Conservation (phyloP, 108 stramenopile species). For the Seminavis robusta region DNA sequence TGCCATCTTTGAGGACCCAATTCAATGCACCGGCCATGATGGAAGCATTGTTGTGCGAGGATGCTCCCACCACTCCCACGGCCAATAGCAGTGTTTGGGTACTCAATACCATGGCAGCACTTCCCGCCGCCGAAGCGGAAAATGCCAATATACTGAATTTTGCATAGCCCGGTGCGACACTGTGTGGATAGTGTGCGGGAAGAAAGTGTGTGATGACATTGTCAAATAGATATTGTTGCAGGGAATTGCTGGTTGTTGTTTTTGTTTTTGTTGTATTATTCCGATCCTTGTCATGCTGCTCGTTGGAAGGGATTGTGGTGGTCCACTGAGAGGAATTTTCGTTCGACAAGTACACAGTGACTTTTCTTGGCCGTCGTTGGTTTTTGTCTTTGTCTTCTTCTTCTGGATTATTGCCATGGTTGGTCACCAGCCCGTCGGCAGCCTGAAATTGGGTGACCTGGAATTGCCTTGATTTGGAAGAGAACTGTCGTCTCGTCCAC, state of each 20-base stretch:
- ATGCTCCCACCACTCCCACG: conserved; percentile 80
- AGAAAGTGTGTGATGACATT: conserved; percentile 56
- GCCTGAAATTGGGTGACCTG: no score
- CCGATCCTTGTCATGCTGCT: no score
- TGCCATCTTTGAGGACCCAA: conserved; percentile 97
- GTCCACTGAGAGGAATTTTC: background rate
- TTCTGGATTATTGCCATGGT: no score
- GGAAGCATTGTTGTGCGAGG: conserved; percentile 37
- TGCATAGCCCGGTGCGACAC: conserved; percentile 70
- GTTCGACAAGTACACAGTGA: no score
- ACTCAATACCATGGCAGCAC: conserved; percentile 84
- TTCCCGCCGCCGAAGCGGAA: conserved; percentile 61
- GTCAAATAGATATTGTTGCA: background rate
- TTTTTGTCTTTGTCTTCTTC: no score
- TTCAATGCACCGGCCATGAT: conserved; percentile 96
- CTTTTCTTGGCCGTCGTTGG: no score
- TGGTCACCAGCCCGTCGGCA: no score
- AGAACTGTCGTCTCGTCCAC: no score
- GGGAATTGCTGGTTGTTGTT: background rate
- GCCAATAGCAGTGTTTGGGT: conserved; percentile 89
- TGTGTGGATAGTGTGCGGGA: conserved; percentile 72
- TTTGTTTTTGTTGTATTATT: no score
- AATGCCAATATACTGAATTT: conserved; percentile 62
- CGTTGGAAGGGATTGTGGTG: no score
- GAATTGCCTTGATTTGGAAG: no score